These are phyloP conservation scores for Microthlaspi erraticum DNA, from an alignment of 345 rosid genomes.

Conservation along the genomic window DNA sequence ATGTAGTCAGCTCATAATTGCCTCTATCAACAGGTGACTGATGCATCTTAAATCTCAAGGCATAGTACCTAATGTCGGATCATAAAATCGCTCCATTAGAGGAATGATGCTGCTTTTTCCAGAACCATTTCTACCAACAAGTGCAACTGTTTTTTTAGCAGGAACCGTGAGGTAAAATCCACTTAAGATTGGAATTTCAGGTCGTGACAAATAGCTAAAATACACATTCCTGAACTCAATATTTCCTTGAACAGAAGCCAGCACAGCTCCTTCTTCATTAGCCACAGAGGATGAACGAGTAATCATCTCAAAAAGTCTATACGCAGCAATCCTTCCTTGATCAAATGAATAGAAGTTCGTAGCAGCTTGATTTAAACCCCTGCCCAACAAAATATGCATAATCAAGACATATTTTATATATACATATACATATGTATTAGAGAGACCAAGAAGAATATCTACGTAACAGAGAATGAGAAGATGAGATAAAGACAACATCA, in stretches of 20 bases:
- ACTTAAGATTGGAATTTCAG: conserved; percentile 95
- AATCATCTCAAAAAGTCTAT: conserved; percentile 97
- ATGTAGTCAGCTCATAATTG: conserved; percentile 18
- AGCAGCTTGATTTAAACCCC: conserved; percentile 98
- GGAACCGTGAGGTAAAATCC: conserved; percentile 98
- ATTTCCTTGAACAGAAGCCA: conserved; percentile 74
- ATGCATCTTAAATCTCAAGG: conserved; percentile 16
- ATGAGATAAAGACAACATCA: conserved; percentile 22
- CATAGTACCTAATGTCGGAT: conserved; percentile 88
- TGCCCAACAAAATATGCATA: conserved; percentile 44
- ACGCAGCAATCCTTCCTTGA: conserved; percentile 98
- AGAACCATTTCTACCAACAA: conserved; percentile 98
- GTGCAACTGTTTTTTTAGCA: conserved; percentile 92
- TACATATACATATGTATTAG: conserved; percentile 65
- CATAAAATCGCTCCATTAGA: conserved; percentile 97
- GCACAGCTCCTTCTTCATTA: conserved; percentile 71
- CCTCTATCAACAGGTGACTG: conserved; percentile 31
- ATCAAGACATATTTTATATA: conserved; percentile 19
- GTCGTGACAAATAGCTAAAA: conserved; percentile 97
- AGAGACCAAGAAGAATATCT: no score
- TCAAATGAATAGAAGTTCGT: conserved; percentile 96
- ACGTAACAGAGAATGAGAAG: no score
- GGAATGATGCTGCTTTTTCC: conserved; percentile 98
- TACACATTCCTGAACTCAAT: conserved; percentile 96
- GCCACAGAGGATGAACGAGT: conserved; percentile 78